phyloP scores from a whole-genome alignment of 495 filamentous ascomycete species.

The Parachaetomium inaequale region DNA sequence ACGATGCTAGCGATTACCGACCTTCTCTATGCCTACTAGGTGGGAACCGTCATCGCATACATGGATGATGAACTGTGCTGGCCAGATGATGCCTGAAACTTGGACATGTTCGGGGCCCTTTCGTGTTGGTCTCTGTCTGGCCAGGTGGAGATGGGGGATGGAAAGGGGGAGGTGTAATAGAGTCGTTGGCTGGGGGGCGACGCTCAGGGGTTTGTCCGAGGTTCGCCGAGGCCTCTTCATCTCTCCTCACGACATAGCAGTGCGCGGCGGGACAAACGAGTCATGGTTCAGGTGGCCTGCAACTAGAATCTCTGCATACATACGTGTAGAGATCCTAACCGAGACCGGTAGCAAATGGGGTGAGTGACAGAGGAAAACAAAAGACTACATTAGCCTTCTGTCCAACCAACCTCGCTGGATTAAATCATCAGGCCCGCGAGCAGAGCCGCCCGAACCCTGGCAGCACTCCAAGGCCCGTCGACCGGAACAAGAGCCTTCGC shows the following conservation, averaged over 20 bases:
- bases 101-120: too few species aligned
- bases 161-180: too few species aligned
- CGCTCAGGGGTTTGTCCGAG: not conserved
- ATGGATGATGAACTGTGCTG: too few species aligned
- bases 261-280: not conserved
- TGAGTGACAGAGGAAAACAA: not conserved
- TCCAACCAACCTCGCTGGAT: not conserved
- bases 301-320: not conserved
- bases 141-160: too few species aligned
- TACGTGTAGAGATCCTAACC: not conserved
- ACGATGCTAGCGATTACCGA: too few species aligned
- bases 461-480: not conserved
- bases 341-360: not conserved
- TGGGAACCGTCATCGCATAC: too few species aligned
- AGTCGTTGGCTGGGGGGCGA: too few species aligned
- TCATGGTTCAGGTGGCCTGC: not conserved
- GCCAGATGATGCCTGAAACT: too few species aligned
- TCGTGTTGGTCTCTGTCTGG: too few species aligned
- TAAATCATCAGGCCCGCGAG: not conserved
- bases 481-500: constrained; percentile 1
- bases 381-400: not conserved
- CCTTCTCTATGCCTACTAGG: too few species aligned
- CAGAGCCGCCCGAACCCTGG: not conserved
- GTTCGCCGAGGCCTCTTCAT: not conserved
- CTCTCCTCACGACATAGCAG: not conserved